phyloP scores from a whole-genome alignment of 1,284 basidiomycete genomes.

The Naganishia sp. region DNA sequence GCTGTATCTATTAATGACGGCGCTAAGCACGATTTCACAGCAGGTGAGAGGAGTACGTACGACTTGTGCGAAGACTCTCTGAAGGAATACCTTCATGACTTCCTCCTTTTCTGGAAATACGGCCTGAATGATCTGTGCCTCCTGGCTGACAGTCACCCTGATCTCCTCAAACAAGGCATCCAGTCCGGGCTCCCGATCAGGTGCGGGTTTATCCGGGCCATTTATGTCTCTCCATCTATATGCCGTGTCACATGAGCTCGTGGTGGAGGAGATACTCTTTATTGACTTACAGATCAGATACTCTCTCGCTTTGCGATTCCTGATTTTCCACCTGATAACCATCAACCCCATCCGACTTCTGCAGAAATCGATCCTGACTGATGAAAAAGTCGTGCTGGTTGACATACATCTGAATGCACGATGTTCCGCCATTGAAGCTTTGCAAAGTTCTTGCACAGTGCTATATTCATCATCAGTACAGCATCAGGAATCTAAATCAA shows the following conservation, averaged over 20 bases:
- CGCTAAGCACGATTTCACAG: neutral
- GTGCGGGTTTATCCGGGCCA: conserved; percentile 75
- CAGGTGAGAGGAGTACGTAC: conserved; percentile 58
- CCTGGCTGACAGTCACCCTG: conserved; percentile 84
- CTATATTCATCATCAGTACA: conserved; percentile 53
- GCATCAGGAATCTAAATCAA: neutral
- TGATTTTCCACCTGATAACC: conserved; percentile 19
- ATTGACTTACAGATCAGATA: conserved; percentile 21
- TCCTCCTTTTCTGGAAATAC: conserved; percentile 95
- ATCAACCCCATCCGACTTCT: conserved; percentile 45
- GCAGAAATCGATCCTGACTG: conserved; percentile 65
- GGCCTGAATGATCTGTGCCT: conserved; percentile 96
- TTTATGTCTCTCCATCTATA: conserved; percentile 76
- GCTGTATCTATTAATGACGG: conserved; percentile 73
- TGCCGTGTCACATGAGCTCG: neutral
- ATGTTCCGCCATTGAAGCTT: conserved; percentile 96
- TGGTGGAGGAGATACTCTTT: neutral
- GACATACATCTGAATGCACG: conserved; percentile 97
- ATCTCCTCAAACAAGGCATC: conserved; percentile 83
- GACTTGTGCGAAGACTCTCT: conserved; percentile 96
- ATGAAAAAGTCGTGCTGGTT: conserved; percentile 99
- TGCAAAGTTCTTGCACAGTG: conserved; percentile 95
- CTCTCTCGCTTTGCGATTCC: neutral
- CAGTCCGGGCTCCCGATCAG: conserved; percentile 77
- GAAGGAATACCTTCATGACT: conserved; percentile 99